Conservation (phyloP, 805 yeast species). For the Saccharomyces mikatae region DNA sequence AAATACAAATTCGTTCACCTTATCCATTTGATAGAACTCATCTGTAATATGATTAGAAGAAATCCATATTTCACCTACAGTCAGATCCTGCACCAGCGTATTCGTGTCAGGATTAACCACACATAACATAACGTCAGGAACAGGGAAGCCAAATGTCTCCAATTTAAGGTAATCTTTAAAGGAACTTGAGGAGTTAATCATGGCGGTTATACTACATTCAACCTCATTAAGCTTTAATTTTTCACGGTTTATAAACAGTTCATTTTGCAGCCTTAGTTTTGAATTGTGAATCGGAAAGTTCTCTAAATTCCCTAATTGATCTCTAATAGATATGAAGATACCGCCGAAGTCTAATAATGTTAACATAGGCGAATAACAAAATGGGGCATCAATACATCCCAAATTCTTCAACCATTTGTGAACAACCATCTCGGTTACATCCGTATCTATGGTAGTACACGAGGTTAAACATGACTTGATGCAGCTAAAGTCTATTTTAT, state of each 20-base stretch:
- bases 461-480: slow-evolving; percentile 87
- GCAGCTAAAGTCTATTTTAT: slow-evolving; percentile 66
- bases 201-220: slow-evolving; percentile 26
- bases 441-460: slow-evolving; percentile 85
- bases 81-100: slow-evolving; percentile 60
- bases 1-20: slow-evolving; percentile 31
- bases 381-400: slow-evolving; percentile 70
- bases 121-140: slow-evolving; percentile 90
- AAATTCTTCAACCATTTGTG: slow-evolving; percentile 86
- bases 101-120: slow-evolving; percentile 90
- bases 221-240: slow-evolving; percentile 29
- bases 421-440: slow-evolving; percentile 78
- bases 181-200: slow-evolving; percentile 28
- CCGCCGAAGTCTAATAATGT: slow-evolving; percentile 94
- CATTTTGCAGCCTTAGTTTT: slow-evolving; percentile 27
- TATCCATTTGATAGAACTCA: slow-evolving; percentile 31
- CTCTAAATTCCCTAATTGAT: slow-evolving; percentile 51
- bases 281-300: slow-evolving; percentile 28
- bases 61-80: slow-evolving; percentile 97
- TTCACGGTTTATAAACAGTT: slow-evolving; percentile 29
- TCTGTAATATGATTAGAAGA: slow-evolving; percentile 83
- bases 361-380: slow-evolving; percentile 79
- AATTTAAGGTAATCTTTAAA: slow-evolving; percentile 52
- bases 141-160: slow-evolving; percentile 88
- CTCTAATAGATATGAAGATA: slow-evolving; percentile 83